phyloP scores from a whole-genome alignment of 441 rosid genomes.

The Adansonia madagascariensis region DNA sequence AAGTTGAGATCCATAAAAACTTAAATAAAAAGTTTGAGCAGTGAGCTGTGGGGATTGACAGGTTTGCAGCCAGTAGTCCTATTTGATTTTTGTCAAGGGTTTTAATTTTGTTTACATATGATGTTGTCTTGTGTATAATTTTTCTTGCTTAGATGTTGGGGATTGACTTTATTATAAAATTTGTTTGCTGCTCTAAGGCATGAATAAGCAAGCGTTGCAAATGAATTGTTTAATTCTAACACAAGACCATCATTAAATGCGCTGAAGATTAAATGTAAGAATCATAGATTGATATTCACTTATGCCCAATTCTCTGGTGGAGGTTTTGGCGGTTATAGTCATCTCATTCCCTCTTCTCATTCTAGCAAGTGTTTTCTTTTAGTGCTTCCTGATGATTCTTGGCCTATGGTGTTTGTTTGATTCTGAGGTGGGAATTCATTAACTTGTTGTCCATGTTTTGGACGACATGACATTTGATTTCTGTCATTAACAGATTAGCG shows the following conservation, averaged over 20 bases:
- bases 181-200: not conserved
- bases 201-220: not conserved
- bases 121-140: not conserved
- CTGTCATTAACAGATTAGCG: not conserved
- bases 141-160: not conserved
- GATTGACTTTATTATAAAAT: not conserved
- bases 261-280: not conserved
- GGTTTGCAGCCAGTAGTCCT: not conserved
- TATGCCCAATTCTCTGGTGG: not conserved
- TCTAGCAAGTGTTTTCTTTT: not conserved
- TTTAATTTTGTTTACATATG: conserved; percentile 6
- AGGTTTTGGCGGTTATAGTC: not conserved
- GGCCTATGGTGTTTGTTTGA: not conserved
- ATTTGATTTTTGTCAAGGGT: not conserved
- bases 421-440: not conserved
- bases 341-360: not conserved
- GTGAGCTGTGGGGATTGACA: not conserved
- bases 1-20: conserved; percentile 7
- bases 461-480: not conserved
- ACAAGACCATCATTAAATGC: not conserved
- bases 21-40: not conserved
- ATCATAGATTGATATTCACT: not conserved
- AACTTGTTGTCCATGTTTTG: not conserved
- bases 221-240: not conserved
- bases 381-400: not conserved